Conservation (phyloP, 2,329 filamentous ascomycete species). For the Xenosphaeropsis pyriputrescens region DNA sequence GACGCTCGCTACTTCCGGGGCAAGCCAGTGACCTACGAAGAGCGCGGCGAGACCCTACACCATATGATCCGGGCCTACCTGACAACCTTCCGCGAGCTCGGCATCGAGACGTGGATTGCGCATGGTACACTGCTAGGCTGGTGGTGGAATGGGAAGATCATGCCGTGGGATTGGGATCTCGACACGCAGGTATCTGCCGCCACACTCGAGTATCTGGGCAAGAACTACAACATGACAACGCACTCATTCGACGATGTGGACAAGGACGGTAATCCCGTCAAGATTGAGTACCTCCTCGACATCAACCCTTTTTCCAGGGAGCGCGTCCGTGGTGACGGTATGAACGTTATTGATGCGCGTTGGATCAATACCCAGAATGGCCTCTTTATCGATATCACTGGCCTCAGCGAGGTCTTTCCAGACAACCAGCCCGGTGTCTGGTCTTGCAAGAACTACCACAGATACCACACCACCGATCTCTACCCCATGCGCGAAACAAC, state of each 20-base stretch:
- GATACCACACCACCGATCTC: constrained; percentile 54
- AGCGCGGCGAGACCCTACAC: constrained; percentile 49
- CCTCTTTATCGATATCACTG: constrained; percentile 75
- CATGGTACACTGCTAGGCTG: constrained; percentile 74
- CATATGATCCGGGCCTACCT: constrained; percentile 66
- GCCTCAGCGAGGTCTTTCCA: constrained; percentile 51
- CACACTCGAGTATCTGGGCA: constrained; percentile 50
- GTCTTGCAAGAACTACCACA: constrained; percentile 70
- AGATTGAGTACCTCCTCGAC: constrained; percentile 54
- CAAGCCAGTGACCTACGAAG: constrained; percentile 45
- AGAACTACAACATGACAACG: constrained; percentile 53
- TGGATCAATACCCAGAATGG: constrained; percentile 70
- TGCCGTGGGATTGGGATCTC: constrained; percentile 76
- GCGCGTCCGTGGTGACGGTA: constrained; percentile 46
- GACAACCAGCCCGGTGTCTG: constrained; percentile 45
- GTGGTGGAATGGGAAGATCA: constrained; percentile 73
- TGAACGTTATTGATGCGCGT: constrained; percentile 71
- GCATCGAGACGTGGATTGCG: constrained; percentile 72
- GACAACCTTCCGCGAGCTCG: constrained; percentile 43
- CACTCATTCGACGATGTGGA: constrained; percentile 25
- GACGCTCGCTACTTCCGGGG: constrained; percentile 54
- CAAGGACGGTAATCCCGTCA: constrained; percentile 23
- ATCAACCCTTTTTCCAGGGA: constrained; percentile 58
- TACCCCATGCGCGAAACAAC: constrained; percentile 61
- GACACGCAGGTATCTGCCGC: constrained; percentile 63